A percentile compares a stretch with the other conserved stretches of the same genome.
Conservation (phyloP, 192 early-diverging fungal species). For the Coemansia sp. region DNA sequence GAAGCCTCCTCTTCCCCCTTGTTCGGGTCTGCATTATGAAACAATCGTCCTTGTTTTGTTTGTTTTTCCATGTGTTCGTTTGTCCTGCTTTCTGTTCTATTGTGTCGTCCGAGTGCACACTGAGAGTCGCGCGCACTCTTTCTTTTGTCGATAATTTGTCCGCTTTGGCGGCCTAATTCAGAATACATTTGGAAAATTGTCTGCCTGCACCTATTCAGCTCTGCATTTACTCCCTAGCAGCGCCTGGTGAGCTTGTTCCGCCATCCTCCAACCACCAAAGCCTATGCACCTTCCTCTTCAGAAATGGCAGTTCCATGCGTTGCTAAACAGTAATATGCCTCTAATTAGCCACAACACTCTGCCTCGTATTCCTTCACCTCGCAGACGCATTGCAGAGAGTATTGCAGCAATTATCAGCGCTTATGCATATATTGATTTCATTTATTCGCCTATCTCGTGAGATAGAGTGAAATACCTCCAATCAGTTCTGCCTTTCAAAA, state of each 20-base stretch:
- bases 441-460: not conserved
- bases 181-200: not conserved
- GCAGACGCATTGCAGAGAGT: not conserved
- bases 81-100: not conserved
- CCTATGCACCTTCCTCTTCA: not conserved
- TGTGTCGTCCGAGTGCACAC: not conserved
- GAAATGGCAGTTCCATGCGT: not conserved
- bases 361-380: not conserved
- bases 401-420: not conserved
- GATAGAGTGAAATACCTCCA: not conserved
- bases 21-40: slow-evolving; percentile 4
- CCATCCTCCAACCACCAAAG: not conserved
- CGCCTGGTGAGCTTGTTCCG: no score
- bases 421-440: slow-evolving; percentile 3
- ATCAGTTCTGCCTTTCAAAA: not conserved
- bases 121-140: not conserved
- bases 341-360: slow-evolving; percentile 2
- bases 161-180: not conserved
- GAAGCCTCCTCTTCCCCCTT: slow-evolving; percentile 1
- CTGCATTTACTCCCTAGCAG: not conserved
- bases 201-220: not conserved
- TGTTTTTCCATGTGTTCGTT: not conserved
- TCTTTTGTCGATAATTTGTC: not conserved
- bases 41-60: not conserved
- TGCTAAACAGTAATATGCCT: not conserved